phyloP scores from a whole-genome alignment of 2,329 filamentous ascomycete species.

The Plenodomus lindquistii region DNA sequence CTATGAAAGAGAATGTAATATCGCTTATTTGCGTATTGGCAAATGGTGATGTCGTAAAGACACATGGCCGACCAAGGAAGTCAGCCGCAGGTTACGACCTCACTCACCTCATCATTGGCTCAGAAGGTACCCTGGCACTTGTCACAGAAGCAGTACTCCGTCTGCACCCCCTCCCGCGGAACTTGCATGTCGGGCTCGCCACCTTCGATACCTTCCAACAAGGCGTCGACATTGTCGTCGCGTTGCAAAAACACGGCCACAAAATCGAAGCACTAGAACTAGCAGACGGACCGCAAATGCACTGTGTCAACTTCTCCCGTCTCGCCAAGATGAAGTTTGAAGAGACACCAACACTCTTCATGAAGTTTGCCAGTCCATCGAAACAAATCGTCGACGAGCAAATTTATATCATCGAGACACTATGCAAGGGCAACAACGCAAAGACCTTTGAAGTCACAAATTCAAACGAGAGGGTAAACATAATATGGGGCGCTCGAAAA shows the following conservation, averaged over 20 bases:
- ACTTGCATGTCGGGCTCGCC: slow-evolving; percentile 74
- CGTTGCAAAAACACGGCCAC: slow-evolving; percentile 75
- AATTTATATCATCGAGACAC: slow-evolving; percentile 64
- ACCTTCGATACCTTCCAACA: slow-evolving; percentile 66
- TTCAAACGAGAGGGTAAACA: slow-evolving; percentile 62
- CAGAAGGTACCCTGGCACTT: slow-evolving; percentile 86
- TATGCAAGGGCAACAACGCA: slow-evolving; percentile 60
- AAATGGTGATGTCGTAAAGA: slow-evolving; percentile 86
- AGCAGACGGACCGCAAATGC: slow-evolving; percentile 84
- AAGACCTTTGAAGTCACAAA: slow-evolving; percentile 68
- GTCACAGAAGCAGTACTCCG: slow-evolving; percentile 90
- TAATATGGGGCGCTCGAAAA: slow-evolving; percentile 75
- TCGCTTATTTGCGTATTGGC: slow-evolving; percentile 83
- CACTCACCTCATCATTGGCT: slow-evolving; percentile 84
- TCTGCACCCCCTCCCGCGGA: slow-evolving; percentile 75
- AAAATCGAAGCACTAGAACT: slow-evolving; percentile 89
- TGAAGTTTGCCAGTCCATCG: slow-evolving; percentile 70
- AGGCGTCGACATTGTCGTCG: slow-evolving; percentile 75
- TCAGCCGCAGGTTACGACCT: slow-evolving; percentile 90
- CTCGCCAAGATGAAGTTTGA: slow-evolving; percentile 61
- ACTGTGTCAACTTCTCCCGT: slow-evolving; percentile 66
- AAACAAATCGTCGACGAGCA: slow-evolving; percentile 72
- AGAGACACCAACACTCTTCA: slow-evolving; percentile 70
- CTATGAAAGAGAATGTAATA: slow-evolving; percentile 91
- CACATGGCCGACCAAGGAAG: slow-evolving; percentile 82